Evolutionary conservation across 2,329 filamentous ascomycete genomes (phyloP), one percentile per base, ranked within the genome.

Genomic region (Nigrospora oryzae): DNA sequence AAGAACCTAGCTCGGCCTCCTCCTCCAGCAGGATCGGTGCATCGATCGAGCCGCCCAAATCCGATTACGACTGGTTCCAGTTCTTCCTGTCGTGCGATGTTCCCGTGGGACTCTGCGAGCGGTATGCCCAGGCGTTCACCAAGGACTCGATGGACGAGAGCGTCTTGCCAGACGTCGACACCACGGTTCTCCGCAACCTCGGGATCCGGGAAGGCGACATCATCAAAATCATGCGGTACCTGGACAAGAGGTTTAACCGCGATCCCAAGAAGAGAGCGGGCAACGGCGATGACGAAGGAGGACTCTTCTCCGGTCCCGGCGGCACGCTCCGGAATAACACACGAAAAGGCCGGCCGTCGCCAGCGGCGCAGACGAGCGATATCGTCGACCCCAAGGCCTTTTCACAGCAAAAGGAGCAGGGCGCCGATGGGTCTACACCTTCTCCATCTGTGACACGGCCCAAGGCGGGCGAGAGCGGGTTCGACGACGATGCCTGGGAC

Each of bases 401-500:
- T 59, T 82, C 84, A 46, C 74, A 77, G 53, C 79, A 80, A 57
- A 71, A 76, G 41, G 70, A 72, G 3, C 60, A 64, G 14, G 60
- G 63, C 19, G 61, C 62, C 4, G 66, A 68, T 16, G 65, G 65
- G 32, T 54, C 67, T 4, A 63, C 70, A 45, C 71, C 63, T 11
- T 56, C 61, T 2, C 53, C 62, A 12, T 50, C 57, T 14, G 49
- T 51, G 6, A 38, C 49, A 31, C 51, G 51, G 17, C 38, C 70
- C 49, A 59, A 54, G 42, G 53, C 58, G 34, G 61, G 59, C 49
- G 13, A 53, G 53, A 28, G 69, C 73, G 88, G 88, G 3, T 97
- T 97, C 58, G 93, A 98, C 42, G 93, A 97, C 58, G 89, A 97
- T 69, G 93, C 93, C 10, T 98, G 93, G 93, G 88, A 94, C 57